A percentile compares a stretch with the other conserved stretches of the same genome.
phyloP scores from a whole-genome alignment of 495 filamentous ascomycete genomes.

The Venustampulla echinocandica region DNA sequence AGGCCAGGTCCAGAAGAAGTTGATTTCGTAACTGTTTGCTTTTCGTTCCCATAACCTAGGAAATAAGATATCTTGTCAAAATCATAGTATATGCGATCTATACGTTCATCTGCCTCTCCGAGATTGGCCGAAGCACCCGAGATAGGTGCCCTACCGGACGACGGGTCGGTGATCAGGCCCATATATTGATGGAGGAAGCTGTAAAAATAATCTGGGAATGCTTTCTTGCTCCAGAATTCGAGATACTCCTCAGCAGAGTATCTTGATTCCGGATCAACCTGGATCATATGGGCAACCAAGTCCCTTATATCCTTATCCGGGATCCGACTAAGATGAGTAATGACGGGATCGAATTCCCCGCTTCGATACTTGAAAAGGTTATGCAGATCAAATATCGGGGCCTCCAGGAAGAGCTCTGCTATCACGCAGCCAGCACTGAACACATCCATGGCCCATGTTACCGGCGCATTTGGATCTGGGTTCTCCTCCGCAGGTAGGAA shows the following conservation, averaged over 20 bases:
- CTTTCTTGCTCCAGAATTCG: slow-evolving; percentile 82
- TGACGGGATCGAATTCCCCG: slow-evolving; percentile 82
- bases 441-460: slow-evolving; percentile 97
- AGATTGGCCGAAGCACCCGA: slow-evolving; percentile 56
- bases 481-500: slow-evolving; percentile 66
- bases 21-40: slow-evolving; percentile 23
- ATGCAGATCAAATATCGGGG: slow-evolving; percentile 83
- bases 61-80: slow-evolving; percentile 98
- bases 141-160: slow-evolving; percentile 58
- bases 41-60: slow-evolving; percentile 57
- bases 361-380: slow-evolving; percentile 91
- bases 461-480: slow-evolving; percentile 44
- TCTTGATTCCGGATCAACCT: slow-evolving; percentile 79
- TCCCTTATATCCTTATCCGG: slow-evolving; percentile 80
- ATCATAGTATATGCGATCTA: slow-evolving; percentile 84
- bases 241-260: slow-evolving; percentile 94
- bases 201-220: slow-evolving; percentile 94
- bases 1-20: slow-evolving; percentile 27
- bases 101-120: slow-evolving; percentile 82
- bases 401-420: slow-evolving; percentile 92
- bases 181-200: slow-evolving; percentile 96
- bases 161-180: slow-evolving; percentile 91
- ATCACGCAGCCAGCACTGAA: slow-evolving; percentile 98
- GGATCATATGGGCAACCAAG: slow-evolving; percentile 90
- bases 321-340: slow-evolving; percentile 73